Percentiles rank a stretch among this genome's conserved stretches.
phyloP scores from a whole-genome alignment of 2,329 filamentous ascomycete species.

The Penicillium polonicum region DNA sequence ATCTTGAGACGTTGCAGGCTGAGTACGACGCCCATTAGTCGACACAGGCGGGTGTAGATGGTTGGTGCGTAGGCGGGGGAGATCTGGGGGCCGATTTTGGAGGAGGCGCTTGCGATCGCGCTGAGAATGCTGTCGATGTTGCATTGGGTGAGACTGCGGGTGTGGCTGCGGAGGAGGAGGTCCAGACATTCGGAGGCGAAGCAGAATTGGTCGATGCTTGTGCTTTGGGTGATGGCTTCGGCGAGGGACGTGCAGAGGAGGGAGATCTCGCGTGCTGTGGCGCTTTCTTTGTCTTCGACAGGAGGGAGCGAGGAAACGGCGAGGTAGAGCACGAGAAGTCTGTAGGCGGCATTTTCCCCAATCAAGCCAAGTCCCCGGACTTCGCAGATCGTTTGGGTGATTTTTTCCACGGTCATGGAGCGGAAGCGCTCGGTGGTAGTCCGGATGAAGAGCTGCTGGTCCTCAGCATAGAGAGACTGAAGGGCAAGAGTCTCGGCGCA shows the following conservation, averaged over 20 bases:
- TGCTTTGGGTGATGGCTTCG: slow-evolving; percentile 30
- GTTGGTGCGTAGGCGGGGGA: slow-evolving; percentile 34
- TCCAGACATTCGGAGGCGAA: slow-evolving; percentile 42
- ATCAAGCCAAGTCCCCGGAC: slow-evolving; percentile 32
- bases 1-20: slow-evolving; percentile 59
- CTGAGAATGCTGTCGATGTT: slow-evolving; percentile 46
- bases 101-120: slow-evolving; percentile 38
- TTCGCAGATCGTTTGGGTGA: slow-evolving; percentile 34
- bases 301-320: slow-evolving; percentile 34
- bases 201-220: slow-evolving; percentile 41
- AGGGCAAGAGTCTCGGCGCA: slow-evolving; percentile 38
- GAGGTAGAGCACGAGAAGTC: slow-evolving; percentile 38
- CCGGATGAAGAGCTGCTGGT: slow-evolving; percentile 40
- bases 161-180: slow-evolving; percentile 41
- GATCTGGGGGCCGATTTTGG: slow-evolving; percentile 36
- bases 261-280: slow-evolving; percentile 37
- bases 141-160: slow-evolving; percentile 45
- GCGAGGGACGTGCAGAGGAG: slow-evolving; percentile 37
- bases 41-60: slow-evolving; percentile 56
- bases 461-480: slow-evolving; percentile 37
- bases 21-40: slow-evolving; percentile 53
- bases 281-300: slow-evolving; percentile 41
- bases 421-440: slow-evolving; percentile 37
- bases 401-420: slow-evolving; percentile 30
- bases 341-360: slow-evolving; percentile 31